phyloP scores from a whole-genome alignment of 2,329 filamentous ascomycete species.

The Aspergillus sp. region DNA sequence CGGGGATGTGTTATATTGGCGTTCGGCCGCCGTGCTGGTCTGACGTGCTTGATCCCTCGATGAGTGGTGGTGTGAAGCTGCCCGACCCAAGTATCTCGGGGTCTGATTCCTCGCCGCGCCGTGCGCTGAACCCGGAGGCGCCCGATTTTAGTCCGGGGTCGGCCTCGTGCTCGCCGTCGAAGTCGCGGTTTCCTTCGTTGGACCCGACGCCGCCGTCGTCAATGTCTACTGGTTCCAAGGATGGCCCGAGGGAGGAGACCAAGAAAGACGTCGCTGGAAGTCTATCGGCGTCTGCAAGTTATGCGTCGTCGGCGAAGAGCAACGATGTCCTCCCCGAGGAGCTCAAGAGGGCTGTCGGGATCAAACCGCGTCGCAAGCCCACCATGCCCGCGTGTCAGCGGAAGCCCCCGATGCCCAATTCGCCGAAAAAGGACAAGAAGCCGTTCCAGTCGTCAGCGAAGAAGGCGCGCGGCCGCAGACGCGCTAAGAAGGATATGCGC shows the following conservation, averaged over 20 bases:
- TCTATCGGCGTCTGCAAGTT: no score
- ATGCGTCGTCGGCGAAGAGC: no score
- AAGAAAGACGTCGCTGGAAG: background rate
- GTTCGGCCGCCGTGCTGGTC: background rate
- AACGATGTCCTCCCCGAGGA: background rate
- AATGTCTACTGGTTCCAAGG: background rate
- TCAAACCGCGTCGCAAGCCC: background rate
- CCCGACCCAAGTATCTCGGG: background rate
- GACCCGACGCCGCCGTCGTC: background rate
- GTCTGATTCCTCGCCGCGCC: conserved; percentile 1
- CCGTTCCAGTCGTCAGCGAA: background rate
- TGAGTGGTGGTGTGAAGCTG: background rate
- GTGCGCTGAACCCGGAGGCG: background rate
- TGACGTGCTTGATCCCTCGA: background rate
- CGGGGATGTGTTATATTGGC: conserved; percentile 14
- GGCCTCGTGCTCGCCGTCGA: conserved; percentile 4
- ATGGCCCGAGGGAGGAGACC: background rate
- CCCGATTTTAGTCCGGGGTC: background rate
- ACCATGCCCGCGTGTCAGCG: background rate
- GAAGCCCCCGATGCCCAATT: background rate
- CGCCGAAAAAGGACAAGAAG: conserved; percentile 1
- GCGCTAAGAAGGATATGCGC: background rate
- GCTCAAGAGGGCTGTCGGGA: background rate
- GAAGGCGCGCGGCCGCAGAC: background rate
- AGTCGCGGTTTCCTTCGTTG: background rate